Percentiles rank a stretch among this genome's conserved stretches.
These are phyloP conservation scores for Erysimum cheiri DNA, from an alignment of 441 rosid genomes.

Conservation along the genomic window DNA sequence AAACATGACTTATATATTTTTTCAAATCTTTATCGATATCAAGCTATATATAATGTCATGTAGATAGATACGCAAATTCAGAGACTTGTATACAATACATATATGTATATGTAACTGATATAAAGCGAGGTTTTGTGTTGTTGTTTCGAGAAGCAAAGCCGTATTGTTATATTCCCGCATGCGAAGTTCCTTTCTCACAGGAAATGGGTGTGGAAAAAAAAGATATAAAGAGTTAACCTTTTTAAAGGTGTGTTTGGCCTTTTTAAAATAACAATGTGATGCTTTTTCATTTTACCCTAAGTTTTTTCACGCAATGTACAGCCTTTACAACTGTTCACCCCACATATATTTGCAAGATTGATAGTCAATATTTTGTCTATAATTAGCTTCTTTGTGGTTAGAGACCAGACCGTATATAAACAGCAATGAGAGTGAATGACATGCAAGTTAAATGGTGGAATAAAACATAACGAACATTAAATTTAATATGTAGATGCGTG, in stretches of 20 bases:
- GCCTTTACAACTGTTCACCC: slow-evolving; percentile 31
- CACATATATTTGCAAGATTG: slow-evolving; percentile 8
- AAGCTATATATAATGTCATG: slow-evolving; percentile 1
- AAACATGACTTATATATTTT: slow-evolving; percentile 13
- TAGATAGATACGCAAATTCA: slow-evolving; percentile 21
- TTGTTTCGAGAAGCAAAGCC: slow-evolving; percentile 42
- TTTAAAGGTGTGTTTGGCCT: slow-evolving; percentile 41
- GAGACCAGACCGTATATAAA: background rate
- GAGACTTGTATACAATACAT: background rate
- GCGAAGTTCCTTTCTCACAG: slow-evolving; percentile 35
- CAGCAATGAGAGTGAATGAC: background rate
- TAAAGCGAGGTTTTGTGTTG: slow-evolving; percentile 38
- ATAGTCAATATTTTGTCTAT: slow-evolving; percentile 39
- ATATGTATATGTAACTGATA: background rate
- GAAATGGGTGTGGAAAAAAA: slow-evolving; percentile 33
- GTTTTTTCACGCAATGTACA: slow-evolving; percentile 37
- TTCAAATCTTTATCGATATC: background rate
- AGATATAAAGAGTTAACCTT: slow-evolving; percentile 35
- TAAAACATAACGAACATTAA: background rate
- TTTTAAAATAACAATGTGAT: slow-evolving; percentile 22
- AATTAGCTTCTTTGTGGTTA: background rate
- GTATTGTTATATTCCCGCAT: slow-evolving; percentile 47
- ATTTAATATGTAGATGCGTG: no score
- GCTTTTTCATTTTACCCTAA: slow-evolving; percentile 30
- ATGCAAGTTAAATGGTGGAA: background rate